Base-by-base conservation (phyloP, 345 rosid genomes). In the Ricinus communis region DNA sequence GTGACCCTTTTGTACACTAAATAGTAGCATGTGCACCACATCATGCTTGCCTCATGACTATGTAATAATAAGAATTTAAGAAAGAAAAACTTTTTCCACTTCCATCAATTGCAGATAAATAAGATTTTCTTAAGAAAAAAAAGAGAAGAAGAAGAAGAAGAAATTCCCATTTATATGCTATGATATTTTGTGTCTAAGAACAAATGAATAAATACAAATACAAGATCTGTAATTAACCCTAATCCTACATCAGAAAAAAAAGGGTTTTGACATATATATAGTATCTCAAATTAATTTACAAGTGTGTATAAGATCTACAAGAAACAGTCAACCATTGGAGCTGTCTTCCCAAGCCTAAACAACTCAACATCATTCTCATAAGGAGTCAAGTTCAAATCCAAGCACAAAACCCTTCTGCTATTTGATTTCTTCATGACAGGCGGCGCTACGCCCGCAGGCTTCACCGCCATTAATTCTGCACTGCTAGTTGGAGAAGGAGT, bases 311-410 rank as follows among this genome's bases (percentile, higher is more conserved):
- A 51, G 51, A 58, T 52, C 77, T 75, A 82, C 15, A 80, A 73
- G 66, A 60, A 80, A 66, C 87, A 86, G 71, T 77, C 79, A 46
- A 81, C 61, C 19, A 71, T 25, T 3, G 87, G 77, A 70, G 79
- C 46, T 22, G 73, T 4, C 4, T 67, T 79, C 18, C 79, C 85
- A 36, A 84, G 76, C 71, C 67, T 71, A 54, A 78, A 77, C 51
- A 65, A 16, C 81, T 86, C 81, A 67, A 84, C 19, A 76, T 83
- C 88, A 79, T 86, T 88, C 83, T 88, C 91, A 73, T 70, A 62
- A 0, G 93, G 93, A 47, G 93, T 88, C 84, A 87, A 75, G 71
- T 88, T 88, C 89, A 88, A 70, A 81, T 88, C 93, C 77, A 84
- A 70, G 22, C 88, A 76, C 74, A 85, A 71, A 49, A 84, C 78